These are phyloP conservation scores for Acrodontium crateriforme DNA, from an alignment of 2,329 filamentous ascomycete species.

Conservation along the genomic window DNA sequence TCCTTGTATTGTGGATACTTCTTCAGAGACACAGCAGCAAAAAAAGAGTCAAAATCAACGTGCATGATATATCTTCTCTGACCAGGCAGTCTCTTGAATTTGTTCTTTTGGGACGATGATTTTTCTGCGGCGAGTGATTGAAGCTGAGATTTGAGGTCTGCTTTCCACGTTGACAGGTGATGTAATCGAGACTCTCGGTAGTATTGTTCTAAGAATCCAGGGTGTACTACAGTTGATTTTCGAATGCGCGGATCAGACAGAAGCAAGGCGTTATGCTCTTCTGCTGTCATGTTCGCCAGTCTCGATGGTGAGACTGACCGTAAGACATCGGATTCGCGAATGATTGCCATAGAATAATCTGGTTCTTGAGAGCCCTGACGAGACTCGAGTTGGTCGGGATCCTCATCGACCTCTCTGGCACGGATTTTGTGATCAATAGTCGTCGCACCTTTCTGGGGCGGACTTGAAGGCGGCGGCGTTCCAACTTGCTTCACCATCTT, in stretches of 20 bases:
- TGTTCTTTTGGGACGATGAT: slow-evolving; percentile 34
- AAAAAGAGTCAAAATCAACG: slow-evolving; percentile 97
- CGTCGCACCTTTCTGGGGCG: slow-evolving; percentile 1
- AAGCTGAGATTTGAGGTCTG: slow-evolving; percentile 77
- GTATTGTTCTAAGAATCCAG: slow-evolving; percentile 84
- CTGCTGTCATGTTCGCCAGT: slow-evolving; percentile 53
- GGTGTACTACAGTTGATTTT: slow-evolving; percentile 83
- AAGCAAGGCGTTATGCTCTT: slow-evolving; percentile 81
- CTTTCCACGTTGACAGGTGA: slow-evolving; percentile 93
- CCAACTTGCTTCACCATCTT: slow-evolving; percentile 5
- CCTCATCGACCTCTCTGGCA: no score
- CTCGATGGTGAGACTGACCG: slow-evolving; percentile 17
- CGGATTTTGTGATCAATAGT: background rate
- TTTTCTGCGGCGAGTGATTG: slow-evolving; percentile 68
- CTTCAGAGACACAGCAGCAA: slow-evolving; percentile 80
- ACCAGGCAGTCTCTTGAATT: slow-evolving; percentile 44
- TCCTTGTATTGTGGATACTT: slow-evolving; percentile 60
- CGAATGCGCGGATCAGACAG: slow-evolving; percentile 73
- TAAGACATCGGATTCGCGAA: slow-evolving; percentile 17
- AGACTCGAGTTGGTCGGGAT: slow-evolving; percentile 7
- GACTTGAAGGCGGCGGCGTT: slow-evolving; percentile 12
- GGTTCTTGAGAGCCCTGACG: slow-evolving; percentile 21
- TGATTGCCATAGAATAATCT: slow-evolving; percentile 19
- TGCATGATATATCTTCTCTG: slow-evolving; percentile 75
- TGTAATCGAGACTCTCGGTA: slow-evolving; percentile 92